Conservation (phyloP, 768 basidiomycete genomes). For the Amanita molliuscula region DNA sequence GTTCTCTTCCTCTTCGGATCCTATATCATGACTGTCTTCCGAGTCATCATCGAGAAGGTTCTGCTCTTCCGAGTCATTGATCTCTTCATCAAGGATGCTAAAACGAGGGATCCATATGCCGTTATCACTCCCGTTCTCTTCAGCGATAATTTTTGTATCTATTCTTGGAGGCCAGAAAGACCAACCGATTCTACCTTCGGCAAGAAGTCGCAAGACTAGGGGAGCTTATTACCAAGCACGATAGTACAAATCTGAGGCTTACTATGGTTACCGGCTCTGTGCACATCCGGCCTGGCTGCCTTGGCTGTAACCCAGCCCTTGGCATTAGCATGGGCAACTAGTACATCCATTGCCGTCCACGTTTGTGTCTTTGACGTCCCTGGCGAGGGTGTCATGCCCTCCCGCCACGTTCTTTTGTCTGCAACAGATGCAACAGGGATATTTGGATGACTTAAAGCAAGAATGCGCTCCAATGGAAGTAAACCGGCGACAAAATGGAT, state of each 20-base stretch:
- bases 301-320: slow-evolving; percentile 89
- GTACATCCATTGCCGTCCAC: slow-evolving; percentile 86
- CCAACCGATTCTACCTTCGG: slow-evolving; percentile 77
- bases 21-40: slow-evolving; percentile 19
- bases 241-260: slow-evolving; percentile 21
- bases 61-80: slow-evolving; percentile 13
- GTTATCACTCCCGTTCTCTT: slow-evolving; percentile 19
- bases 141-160: slow-evolving; percentile 14
- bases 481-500: slow-evolving; percentile 57
- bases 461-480: slow-evolving; percentile 70
- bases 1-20: slow-evolving; percentile 18
- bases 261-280: slow-evolving; percentile 87
- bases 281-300: slow-evolving; percentile 80
- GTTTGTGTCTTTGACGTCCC: slow-evolving; percentile 13
- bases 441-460: slow-evolving; percentile 46
- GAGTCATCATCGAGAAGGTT: slow-evolving; percentile 11
- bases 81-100: slow-evolving; percentile 16
- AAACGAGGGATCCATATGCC: slow-evolving; percentile 52
- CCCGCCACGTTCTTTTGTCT: slow-evolving; percentile 78
- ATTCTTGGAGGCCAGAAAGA: slow-evolving; percentile 72
- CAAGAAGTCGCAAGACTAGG: slow-evolving; percentile 70
- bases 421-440: slow-evolving; percentile 22
- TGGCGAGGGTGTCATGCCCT: slow-evolving; percentile 24
- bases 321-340: slow-evolving; percentile 64
- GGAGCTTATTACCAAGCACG: not conserved